A percentile compares a stretch with the other conserved stretches of the same genome.
These are phyloP conservation scores for Dendryphion nanum DNA, from an alignment of 2,329 filamentous ascomycete genomes.

Conservation along the genomic window DNA sequence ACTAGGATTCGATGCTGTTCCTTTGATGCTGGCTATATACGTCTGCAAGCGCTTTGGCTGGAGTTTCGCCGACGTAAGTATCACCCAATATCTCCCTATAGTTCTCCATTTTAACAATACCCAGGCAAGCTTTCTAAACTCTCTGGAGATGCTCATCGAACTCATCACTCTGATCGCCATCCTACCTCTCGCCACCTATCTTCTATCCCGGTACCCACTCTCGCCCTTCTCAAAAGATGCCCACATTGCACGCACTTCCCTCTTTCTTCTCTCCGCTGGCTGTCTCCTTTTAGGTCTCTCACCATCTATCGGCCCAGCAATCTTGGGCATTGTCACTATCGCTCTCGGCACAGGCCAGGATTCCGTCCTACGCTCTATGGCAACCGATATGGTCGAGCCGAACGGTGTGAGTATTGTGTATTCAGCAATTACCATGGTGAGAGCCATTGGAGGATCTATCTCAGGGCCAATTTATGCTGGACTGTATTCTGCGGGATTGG, in stretches of 20 bases:
- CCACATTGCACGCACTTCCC: background rate
- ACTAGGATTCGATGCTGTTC: conserved; percentile 16
- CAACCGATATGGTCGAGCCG: conserved; percentile 14
- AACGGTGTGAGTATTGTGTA: conserved; percentile 14
- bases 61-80: conserved; percentile 17
- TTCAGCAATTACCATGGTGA: conserved; percentile 19
- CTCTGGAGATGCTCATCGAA: conserved; percentile 1
- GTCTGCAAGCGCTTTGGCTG: conserved; percentile 18
- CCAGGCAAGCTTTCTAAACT: conserved; percentile 2
- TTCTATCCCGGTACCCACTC: background rate
- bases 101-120: background rate
- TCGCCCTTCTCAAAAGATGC: background rate
- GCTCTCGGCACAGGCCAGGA: conserved; percentile 18
- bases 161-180: background rate
- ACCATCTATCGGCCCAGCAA: background rate
- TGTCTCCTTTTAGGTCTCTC: background rate
- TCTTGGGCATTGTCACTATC: conserved; percentile 7
- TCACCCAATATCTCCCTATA: background rate
- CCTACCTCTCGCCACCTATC: background rate
- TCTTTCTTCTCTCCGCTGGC: background rate
- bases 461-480: conserved; percentile 18
- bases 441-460: conserved; percentile 15
- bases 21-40: conserved; percentile 16
- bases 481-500: conserved; percentile 11
- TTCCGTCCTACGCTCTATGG: conserved; percentile 15